Percentiles rank a stretch among this genome's conserved stretches.
phyloP scores from a whole-genome alignment of 192 early-diverging fungal genomes.

The Borealophlyctis nickersoniae region DNA sequence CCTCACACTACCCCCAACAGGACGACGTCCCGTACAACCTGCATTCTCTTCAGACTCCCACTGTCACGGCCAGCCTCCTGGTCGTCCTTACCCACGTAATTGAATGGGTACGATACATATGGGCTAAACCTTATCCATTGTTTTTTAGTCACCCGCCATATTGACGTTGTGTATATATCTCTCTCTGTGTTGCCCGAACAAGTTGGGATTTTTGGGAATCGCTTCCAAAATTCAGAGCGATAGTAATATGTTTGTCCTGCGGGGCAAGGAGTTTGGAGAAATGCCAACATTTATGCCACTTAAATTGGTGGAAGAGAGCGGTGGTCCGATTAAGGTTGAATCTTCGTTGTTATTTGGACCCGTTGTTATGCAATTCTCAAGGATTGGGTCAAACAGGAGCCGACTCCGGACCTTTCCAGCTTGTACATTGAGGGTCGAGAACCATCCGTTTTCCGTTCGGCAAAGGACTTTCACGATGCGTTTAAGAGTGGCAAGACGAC shows the following conservation, averaged over 20 bases:
- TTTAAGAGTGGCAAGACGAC: conserved; percentile 23
- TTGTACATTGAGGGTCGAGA: neutral
- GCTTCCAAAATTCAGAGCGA: conserved; percentile 18
- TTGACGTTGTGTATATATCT: too few species aligned
- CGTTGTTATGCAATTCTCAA: too few species aligned
- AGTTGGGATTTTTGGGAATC: conserved; percentile 4
- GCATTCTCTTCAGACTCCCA: neutral
- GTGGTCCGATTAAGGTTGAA: too few species aligned
- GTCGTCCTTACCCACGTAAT: neutral
- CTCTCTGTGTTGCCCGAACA: too few species aligned
- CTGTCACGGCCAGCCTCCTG: neutral
- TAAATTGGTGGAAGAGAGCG: neutral
- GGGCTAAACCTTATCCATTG: too few species aligned
- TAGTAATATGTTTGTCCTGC: conserved; percentile 19
- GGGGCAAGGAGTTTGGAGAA: neutral
- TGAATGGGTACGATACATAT: neutral
- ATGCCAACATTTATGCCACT: neutral
- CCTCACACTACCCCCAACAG: too few species aligned
- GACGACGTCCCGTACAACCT: neutral
- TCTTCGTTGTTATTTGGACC: too few species aligned
- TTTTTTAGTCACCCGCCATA: too few species aligned
- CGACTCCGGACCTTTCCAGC: conserved; percentile 2
- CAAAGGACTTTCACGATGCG: conserved; percentile 17
- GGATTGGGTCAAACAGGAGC: too few species aligned
- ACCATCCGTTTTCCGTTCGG: conserved; percentile 19